These are phyloP conservation scores for Penicillium riverlandense DNA, from an alignment of 495 filamentous ascomycete genomes.

Conservation along the genomic window DNA sequence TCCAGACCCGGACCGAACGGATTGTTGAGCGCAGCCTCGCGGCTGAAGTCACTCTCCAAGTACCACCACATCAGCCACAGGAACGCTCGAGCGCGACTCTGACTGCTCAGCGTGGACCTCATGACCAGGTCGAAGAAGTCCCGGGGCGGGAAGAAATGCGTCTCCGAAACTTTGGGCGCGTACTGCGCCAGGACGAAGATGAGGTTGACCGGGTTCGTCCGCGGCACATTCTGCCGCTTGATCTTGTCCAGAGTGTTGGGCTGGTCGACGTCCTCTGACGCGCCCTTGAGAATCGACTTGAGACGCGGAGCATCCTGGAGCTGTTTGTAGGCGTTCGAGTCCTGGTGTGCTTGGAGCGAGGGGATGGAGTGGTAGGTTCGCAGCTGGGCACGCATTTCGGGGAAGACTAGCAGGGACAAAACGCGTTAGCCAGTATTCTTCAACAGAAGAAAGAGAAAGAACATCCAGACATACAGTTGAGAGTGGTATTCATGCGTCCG, in stretches of 20 bases:
- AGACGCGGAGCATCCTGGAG: slow-evolving; percentile 92
- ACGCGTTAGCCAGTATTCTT: slow-evolving; percentile 4
- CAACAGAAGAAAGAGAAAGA: background rate
- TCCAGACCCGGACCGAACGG: slow-evolving; percentile 77
- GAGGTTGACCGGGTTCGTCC: slow-evolving; percentile 94
- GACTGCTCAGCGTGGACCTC: slow-evolving; percentile 74
- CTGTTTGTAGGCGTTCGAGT: slow-evolving; percentile 95
- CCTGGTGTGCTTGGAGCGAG: slow-evolving; percentile 88
- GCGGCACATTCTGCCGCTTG: slow-evolving; percentile 56
- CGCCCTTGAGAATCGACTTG: slow-evolving; percentile 96
- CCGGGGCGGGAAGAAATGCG: slow-evolving; percentile 75
- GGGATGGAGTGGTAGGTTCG: slow-evolving; percentile 98
- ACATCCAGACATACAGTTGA: slow-evolving; percentile 67
- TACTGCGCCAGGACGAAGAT: slow-evolving; percentile 92
- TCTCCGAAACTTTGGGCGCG: slow-evolving; percentile 83
- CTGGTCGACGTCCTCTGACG: slow-evolving; percentile 86
- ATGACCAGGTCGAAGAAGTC: slow-evolving; percentile 98
- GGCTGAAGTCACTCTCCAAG: slow-evolving; percentile 88
- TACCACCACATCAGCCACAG: slow-evolving; percentile 99
- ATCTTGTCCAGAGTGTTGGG: slow-evolving; percentile 81
- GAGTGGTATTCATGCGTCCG: slow-evolving; percentile 95
- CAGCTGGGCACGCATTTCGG: slow-evolving; percentile 97
- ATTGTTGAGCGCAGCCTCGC: slow-evolving; percentile 75
- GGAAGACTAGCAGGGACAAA: slow-evolving; percentile 64
- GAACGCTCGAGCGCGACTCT: slow-evolving; percentile 80